Evolutionary conservation across 371 early-diverging fungal genomes (phyloP).

Genomic region (Lichtheimia ornata): DNA sequence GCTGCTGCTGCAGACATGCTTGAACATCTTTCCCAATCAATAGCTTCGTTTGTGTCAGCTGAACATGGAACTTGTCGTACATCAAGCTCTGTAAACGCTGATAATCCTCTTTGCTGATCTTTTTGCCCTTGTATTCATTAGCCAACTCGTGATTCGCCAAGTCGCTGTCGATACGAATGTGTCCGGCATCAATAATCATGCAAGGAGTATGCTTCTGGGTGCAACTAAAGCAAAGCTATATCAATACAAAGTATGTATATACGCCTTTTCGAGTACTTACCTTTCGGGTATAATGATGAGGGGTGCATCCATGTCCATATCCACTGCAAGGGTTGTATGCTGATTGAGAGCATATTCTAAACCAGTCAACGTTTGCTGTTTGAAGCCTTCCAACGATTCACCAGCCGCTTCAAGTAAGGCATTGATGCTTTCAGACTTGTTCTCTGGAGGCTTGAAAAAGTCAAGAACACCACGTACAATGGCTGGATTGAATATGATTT

Average conservation of each 20-base stretch:
- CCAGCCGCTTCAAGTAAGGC: slow-evolving; percentile 70
- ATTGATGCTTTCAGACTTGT: slow-evolving; percentile 60
- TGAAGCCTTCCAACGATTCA: slow-evolving; percentile 72
- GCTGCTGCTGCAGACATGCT: slow-evolving; percentile 66
- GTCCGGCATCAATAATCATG: slow-evolving; percentile 82
- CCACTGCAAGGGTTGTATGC: slow-evolving; percentile 76
- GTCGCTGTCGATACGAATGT: slow-evolving; percentile 72
- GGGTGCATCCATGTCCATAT: slow-evolving; percentile 85
- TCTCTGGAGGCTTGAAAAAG: slow-evolving; percentile 75
- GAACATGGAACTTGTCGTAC: slow-evolving; percentile 81
- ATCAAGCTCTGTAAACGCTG: slow-evolving; percentile 64
- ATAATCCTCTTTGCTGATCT: slow-evolving; percentile 53
- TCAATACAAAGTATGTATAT: not conserved
- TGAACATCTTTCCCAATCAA: slow-evolving; percentile 62
- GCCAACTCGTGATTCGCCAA: slow-evolving; percentile 63
- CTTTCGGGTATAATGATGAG: slow-evolving; percentile 84
- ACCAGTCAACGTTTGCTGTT: slow-evolving; percentile 75
- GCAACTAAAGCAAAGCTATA: slow-evolving; percentile 22
- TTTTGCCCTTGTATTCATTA: slow-evolving; percentile 54
- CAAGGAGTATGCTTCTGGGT: slow-evolving; percentile 52
- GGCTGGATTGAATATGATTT: slow-evolving; percentile 77
- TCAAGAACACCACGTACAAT: slow-evolving; percentile 63
- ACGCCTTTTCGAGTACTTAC: slow-evolving; percentile 9
- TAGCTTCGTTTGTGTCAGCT: slow-evolving; percentile 67
- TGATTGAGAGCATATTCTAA: slow-evolving; percentile 77